phyloP scores from a whole-genome alignment of 441 rosid genomes.

The Populus trichocarpa region DNA sequence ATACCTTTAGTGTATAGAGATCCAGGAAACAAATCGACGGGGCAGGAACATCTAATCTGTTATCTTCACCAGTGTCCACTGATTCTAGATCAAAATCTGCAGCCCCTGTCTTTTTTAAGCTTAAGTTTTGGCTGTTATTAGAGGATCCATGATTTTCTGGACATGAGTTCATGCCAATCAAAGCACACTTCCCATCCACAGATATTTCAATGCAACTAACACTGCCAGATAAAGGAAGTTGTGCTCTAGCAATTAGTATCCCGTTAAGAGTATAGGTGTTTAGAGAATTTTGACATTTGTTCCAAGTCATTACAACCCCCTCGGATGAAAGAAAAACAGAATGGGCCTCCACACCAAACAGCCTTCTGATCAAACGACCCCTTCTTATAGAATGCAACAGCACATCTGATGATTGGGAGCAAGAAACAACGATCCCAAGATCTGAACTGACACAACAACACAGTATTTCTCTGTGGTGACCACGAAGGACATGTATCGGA shows the following conservation, averaged over 20 bases:
- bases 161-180: constrained; percentile 75
- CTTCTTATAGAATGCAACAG: constrained; percentile 79
- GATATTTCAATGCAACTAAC: constrained; percentile 90
- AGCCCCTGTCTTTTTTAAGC: constrained; percentile 22
- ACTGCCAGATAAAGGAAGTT: constrained; percentile 60
- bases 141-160: constrained; percentile 25
- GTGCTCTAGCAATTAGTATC: constrained; percentile 54
- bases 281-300: constrained; percentile 48
- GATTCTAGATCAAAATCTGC: constrained; percentile 35
- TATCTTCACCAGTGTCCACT: constrained; percentile 37
- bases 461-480: constrained; percentile 70
- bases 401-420: constrained; percentile 65
- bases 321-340: constrained; percentile 79
- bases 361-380: constrained; percentile 86
- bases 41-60: constrained; percentile 50
- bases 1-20: constrained; percentile 81
- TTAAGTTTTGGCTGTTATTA: constrained; percentile 22
- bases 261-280: constrained; percentile 87
- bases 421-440: constrained; percentile 81
- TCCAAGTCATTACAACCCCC: constrained; percentile 87
- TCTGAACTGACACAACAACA: constrained; percentile 88
- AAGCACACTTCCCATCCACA: constrained; percentile 66
- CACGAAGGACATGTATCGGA: constrained; percentile 89
- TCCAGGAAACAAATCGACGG: constrained; percentile 88
- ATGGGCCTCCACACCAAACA: constrained; percentile 75